These are phyloP conservation scores for Hyaloscypha finlandica DNA, from an alignment of 495 filamentous ascomycete species.

Conservation along the genomic window DNA sequence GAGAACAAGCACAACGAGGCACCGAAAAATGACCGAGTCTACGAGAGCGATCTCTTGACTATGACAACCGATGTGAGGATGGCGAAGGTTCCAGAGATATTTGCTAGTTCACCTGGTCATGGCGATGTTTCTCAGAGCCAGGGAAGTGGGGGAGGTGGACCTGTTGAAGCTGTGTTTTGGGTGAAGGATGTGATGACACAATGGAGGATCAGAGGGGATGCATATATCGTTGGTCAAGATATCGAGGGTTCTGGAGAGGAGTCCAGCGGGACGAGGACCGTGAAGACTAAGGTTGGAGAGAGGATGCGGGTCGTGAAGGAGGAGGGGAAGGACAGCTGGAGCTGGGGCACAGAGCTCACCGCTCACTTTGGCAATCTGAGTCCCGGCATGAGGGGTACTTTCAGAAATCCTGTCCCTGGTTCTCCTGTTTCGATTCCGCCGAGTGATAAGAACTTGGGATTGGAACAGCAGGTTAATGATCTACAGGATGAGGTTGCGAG, in stretches of 20 bases:
- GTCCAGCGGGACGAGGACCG: constrained; percentile 45
- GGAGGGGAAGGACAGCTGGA: constrained; percentile 48
- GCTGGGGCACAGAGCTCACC: constrained; percentile 74
- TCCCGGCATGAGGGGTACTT: constrained; percentile 76
- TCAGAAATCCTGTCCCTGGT: constrained; percentile 78
- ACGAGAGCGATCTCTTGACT: constrained; percentile 71
- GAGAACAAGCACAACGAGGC: constrained; percentile 59
- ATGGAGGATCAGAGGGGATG: constrained; percentile 79
- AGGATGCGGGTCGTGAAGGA: constrained; percentile 35
- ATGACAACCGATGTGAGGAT: constrained; percentile 89
- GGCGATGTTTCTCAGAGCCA: constrained; percentile 39
- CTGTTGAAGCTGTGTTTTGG: constrained; percentile 87
- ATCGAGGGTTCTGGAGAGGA: constrained; percentile 49
- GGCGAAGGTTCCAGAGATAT: constrained; percentile 75
- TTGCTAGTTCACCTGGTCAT: constrained; percentile 43
- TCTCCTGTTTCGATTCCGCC: constrained; percentile 46
- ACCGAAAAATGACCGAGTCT: constrained; percentile 63
- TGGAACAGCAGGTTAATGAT: constrained; percentile 70
- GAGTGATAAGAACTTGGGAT: constrained; percentile 48
- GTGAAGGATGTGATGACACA: constrained; percentile 66
- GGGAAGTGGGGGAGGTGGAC: constrained; percentile 63
- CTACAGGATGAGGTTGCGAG: constrained; percentile 63
- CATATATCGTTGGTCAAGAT: constrained; percentile 65
- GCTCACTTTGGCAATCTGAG: constrained; percentile 86
- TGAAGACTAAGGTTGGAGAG: constrained; percentile 50